These are phyloP conservation scores for Kluyveromyces siamensis DNA, from an alignment of 805 yeast genomes.

Conservation along the genomic window DNA sequence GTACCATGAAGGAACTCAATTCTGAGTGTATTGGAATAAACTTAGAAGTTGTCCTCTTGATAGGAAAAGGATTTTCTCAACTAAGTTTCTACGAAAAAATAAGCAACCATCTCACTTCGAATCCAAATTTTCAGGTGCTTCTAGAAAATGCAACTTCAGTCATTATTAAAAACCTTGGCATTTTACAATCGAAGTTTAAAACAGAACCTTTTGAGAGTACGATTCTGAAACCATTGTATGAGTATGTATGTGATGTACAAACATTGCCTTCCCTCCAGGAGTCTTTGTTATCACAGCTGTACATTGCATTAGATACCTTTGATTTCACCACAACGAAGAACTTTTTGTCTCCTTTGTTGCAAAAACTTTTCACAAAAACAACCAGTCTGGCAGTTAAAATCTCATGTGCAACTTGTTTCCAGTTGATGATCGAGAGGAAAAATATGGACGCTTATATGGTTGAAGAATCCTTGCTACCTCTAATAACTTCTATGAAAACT, in stretches of 20 bases:
- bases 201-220: conserved; percentile 39
- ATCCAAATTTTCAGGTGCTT: conserved; percentile 14
- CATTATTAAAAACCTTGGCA: conserved; percentile 39
- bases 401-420: conserved; percentile 53
- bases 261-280: conserved; percentile 40
- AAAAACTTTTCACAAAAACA: conserved; percentile 72
- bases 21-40: conserved; percentile 30
- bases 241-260: conserved; percentile 18
- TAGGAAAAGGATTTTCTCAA: conserved; percentile 62
- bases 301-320: conserved; percentile 35
- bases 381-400: conserved; percentile 74
- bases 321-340: conserved; percentile 68
- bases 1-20: conserved; percentile 31
- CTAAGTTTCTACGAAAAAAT: conserved; percentile 69
- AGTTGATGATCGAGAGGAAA: conserved; percentile 45
- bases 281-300: conserved; percentile 36
- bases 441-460: conserved; percentile 64
- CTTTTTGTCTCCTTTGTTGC: conserved; percentile 62
- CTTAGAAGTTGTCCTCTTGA: conserved; percentile 46
- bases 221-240: conserved; percentile 23
- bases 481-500: conserved; percentile 66
- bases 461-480: conserved; percentile 72
- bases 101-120: conserved; percentile 32
- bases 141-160: conserved; percentile 25
- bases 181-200: conserved; percentile 41